Percentiles rank a stretch among this genome's conserved stretches.
These are phyloP conservation scores for Suillus decipiens DNA, from an alignment of 768 basidiomycete genomes.

Conservation along the genomic window DNA sequence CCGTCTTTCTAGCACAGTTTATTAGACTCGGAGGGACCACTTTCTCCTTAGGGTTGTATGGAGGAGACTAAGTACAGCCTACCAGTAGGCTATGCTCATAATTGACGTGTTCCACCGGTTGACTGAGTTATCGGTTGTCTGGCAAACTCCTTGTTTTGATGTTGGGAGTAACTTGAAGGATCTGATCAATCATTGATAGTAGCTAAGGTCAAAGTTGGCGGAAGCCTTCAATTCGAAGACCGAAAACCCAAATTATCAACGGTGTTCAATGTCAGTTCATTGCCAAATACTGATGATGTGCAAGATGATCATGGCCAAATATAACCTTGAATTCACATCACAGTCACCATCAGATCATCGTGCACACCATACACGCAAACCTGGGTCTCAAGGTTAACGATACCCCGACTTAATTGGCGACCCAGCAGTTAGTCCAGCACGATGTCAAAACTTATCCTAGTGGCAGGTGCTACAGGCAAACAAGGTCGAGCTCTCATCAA, in stretches of 20 bases:
- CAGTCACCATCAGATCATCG: background rate
- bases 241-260: background rate
- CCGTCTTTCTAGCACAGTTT: background rate
- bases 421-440: background rate
- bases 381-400: background rate
- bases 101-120: background rate
- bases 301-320: constrained; percentile 2
- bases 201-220: background rate
- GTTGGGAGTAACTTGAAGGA: background rate
- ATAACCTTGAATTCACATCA: background rate
- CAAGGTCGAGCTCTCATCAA: constrained; percentile 38
- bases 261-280: background rate
- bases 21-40: background rate
- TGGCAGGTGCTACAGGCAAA: constrained; percentile 40
- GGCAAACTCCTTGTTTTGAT: background rate
- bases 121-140: background rate
- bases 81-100: background rate
- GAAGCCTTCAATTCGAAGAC: background rate
- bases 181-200: background rate
- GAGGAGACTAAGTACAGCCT: background rate
- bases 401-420: background rate
- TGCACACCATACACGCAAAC: background rate
- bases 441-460: constrained; percentile 27
- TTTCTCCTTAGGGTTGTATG: too few relatives aligned
- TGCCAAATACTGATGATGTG: background rate